Evolutionary conservation across 495 filamentous ascomycete species (phyloP).

Genomic region (Paragyromitra xinjiangensis): DNA sequence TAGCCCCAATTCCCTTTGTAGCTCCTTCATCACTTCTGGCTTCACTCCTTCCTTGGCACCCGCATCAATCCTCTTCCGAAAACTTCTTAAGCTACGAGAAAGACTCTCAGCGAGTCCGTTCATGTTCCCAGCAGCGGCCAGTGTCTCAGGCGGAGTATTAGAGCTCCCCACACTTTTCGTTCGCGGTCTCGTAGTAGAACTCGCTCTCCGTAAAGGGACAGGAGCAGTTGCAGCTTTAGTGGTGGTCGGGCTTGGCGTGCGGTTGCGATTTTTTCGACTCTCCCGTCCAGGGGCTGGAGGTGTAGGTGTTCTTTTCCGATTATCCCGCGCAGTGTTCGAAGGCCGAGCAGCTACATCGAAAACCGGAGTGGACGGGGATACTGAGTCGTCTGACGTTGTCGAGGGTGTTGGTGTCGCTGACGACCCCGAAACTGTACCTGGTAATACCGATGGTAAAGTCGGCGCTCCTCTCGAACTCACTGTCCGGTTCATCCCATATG

Average conservation of each 20-base stretch:
- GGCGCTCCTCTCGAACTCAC: conserved; percentile 42
- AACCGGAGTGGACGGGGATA: conserved; percentile 59
- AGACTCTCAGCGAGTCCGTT: conserved; percentile 55
- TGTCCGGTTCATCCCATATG: conserved; percentile 57
- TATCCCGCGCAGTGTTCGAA: conserved; percentile 46
- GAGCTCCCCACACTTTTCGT: conserved; percentile 52
- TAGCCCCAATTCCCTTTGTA: conserved; percentile 80
- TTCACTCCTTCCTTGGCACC: conserved; percentile 68
- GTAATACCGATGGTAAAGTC: conserved; percentile 54
- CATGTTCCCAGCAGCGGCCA: conserved; percentile 37
- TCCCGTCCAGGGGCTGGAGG: conserved; percentile 55
- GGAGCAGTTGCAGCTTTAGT: conserved; percentile 39
- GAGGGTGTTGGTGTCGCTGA: conserved; percentile 58
- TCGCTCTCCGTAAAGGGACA: conserved; percentile 41
- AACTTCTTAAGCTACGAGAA: conserved; percentile 69
- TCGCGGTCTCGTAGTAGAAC: conserved; percentile 49
- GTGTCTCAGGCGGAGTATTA: conserved; percentile 27
- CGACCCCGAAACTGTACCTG: conserved; percentile 58
- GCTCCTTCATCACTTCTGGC: conserved; percentile 72
- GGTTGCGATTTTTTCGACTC: conserved; percentile 54
- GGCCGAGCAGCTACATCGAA: conserved; percentile 48
- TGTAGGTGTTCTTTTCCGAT: conserved; percentile 44
- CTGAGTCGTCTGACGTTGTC: conserved; percentile 53
- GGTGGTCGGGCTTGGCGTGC: conserved; percentile 63
- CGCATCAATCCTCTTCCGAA: conserved; percentile 76